Conservation (phyloP, 352 stramenopile species). For the Pythium dissotocum region DNA sequence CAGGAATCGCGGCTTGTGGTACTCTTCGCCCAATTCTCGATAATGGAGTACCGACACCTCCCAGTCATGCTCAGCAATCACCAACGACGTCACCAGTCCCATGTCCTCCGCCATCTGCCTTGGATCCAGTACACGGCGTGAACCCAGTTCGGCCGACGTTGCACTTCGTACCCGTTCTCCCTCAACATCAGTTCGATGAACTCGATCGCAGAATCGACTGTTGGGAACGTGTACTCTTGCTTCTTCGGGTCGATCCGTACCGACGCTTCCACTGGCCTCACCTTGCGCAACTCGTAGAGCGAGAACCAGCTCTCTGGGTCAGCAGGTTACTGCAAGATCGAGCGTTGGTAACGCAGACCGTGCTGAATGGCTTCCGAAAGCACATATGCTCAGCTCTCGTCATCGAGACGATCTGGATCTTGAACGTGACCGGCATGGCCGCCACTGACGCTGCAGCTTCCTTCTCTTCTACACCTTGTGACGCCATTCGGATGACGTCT, state of each 20-base stretch:
- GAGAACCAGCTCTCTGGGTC: not conserved
- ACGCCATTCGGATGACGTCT: not conserved
- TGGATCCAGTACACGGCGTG: not conserved
- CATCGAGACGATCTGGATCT: not conserved
- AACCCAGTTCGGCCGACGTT: not conserved
- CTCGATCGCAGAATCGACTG: not conserved
- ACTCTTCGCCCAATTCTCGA: not conserved
- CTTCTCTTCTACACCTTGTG: not conserved
- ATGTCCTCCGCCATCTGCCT: not conserved
- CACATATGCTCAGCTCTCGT: not conserved
- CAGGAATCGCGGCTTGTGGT: not conserved
- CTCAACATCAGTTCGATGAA: not conserved
- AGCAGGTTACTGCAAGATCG: not conserved
- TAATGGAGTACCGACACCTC: not conserved
- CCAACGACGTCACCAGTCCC: not conserved
- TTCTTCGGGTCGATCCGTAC: not conserved
- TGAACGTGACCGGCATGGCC: not conserved
- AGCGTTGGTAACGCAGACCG: not conserved
- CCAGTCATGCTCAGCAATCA: constrained; percentile 2
- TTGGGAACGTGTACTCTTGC: not conserved
- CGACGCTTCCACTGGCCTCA: not conserved
- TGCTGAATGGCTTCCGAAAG: not conserved
- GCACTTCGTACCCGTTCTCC: not conserved
- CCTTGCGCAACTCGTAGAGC: not conserved
- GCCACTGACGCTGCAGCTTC: too few species aligned